A percentile compares a stretch with the other conserved stretches of the same genome.
These are phyloP conservation scores for Hyaloscypha bicolor DNA, from an alignment of 495 filamentous ascomycete genomes.

Conservation along the genomic window DNA sequence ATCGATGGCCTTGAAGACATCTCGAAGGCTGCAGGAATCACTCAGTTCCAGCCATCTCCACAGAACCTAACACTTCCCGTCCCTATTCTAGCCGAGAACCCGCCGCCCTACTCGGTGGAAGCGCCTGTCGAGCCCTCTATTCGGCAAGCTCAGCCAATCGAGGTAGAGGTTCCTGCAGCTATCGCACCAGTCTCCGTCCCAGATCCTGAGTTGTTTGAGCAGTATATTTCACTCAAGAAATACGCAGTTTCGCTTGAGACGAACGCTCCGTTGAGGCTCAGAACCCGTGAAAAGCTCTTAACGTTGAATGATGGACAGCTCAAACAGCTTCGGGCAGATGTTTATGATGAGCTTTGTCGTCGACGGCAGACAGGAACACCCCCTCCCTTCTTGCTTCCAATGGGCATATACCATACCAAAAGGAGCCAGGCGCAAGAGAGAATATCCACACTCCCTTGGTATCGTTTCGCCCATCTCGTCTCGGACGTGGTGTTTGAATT, in stretches of 20 bases:
- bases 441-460: slow-evolving; percentile 76
- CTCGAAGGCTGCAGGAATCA: slow-evolving; percentile 20
- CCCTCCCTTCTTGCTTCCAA: slow-evolving; percentile 71
- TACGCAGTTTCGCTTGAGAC: background rate
- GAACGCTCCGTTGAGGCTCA: slow-evolving; percentile 51
- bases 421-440: slow-evolving; percentile 92
- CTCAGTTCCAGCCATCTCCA: background rate
- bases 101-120: slow-evolving; percentile 19
- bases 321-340: slow-evolving; percentile 89
- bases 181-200: background rate
- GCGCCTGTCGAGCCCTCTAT: background rate
- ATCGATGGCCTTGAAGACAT: slow-evolving; percentile 35
- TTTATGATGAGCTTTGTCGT: slow-evolving; percentile 90
- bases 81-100: background rate
- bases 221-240: background rate
- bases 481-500: slow-evolving; percentile 92
- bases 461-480: slow-evolving; percentile 82
- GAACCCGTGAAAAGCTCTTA: slow-evolving; percentile 86
- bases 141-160: background rate
- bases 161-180: background rate
- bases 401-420: slow-evolving; percentile 85
- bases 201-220: background rate
- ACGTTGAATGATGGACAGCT: slow-evolving; percentile 84
- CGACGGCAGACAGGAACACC: slow-evolving; percentile 59
- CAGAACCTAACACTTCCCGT: background rate